Evolutionary conservation across 192 early-diverging fungal genomes (phyloP).

Genomic region (Gigaspora rosea): DNA sequence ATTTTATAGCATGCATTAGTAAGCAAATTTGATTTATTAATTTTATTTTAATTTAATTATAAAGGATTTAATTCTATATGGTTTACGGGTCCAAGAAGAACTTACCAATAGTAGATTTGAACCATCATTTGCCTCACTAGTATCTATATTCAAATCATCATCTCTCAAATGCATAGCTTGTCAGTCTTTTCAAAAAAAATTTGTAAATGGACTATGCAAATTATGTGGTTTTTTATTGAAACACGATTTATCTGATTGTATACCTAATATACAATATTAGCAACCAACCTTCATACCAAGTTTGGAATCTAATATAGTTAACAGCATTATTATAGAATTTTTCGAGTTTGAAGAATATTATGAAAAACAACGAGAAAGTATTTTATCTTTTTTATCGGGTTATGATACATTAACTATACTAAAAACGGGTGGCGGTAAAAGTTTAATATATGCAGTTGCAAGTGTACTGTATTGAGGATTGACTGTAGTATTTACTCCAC

Average conservation of each 20-base stretch:
- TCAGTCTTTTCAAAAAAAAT: neutral
- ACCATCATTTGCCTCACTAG: neutral
- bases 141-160: constrained; percentile 6
- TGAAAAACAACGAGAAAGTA: constrained; percentile 4
- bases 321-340: constrained; percentile 8
- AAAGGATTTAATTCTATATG: constrained; percentile 12
- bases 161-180: constrained; percentile 7
- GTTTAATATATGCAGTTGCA: too few relatives aligned
- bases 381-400: neutral
- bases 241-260: constrained; percentile 3
- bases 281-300: neutral
- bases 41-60: constrained; percentile 6
- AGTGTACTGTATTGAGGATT: neutral
- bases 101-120: neutral
- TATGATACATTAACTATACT: constrained; percentile 1
- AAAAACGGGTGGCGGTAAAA: neutral
- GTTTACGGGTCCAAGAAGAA: neutral
- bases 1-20: neutral
- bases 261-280: neutral
- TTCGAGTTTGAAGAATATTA: neutral
- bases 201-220: neutral
- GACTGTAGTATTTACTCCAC: too few relatives aligned
- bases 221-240: neutral
- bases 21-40: neutral
- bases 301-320: neutral